Percentiles rank a stretch among this genome's conserved stretches.
phyloP scores from a whole-genome alignment of 139 green algal genomes.

The Eudorina sp. region DNA sequence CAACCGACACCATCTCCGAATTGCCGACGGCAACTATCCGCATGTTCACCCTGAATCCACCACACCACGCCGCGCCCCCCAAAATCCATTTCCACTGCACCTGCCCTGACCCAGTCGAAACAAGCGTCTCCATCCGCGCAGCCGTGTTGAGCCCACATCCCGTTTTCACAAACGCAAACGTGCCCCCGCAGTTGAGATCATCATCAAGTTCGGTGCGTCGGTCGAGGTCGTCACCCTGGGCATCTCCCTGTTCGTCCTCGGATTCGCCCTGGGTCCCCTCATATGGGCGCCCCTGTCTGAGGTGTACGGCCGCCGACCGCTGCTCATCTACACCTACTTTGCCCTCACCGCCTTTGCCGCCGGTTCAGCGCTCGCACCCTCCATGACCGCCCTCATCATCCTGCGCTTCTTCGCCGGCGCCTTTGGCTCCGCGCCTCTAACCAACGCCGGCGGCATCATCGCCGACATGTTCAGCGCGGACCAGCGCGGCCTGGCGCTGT shows the following conservation, averaged over 20 bases:
- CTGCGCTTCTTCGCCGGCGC: constrained; percentile 44
- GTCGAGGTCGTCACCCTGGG: not conserved
- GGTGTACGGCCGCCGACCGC: constrained; percentile 1
- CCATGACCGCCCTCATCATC: constrained; percentile 17
- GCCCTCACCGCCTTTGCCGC: constrained; percentile 13
- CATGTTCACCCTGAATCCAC: too few relatives aligned
- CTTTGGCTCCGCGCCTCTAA: constrained; percentile 34
- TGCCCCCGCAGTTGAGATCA: constrained; percentile 3
- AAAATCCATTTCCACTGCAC: too few relatives aligned
- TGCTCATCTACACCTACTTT: constrained; percentile 11
- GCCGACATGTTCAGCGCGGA: constrained; percentile 38
- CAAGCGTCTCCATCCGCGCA: too few relatives aligned
- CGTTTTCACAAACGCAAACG: too few relatives aligned
- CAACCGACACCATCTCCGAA: too few relatives aligned
- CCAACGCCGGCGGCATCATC: constrained; percentile 37
- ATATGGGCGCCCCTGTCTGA: constrained; percentile 39
- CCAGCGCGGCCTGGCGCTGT: constrained; percentile 25
- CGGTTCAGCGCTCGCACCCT: constrained; percentile 1
- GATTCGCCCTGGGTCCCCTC: constrained; percentile 24
- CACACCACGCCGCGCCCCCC: too few relatives aligned
- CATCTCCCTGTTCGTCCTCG: constrained; percentile 31
- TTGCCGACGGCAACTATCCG: too few relatives aligned
- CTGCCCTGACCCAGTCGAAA: too few relatives aligned
- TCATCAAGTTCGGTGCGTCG: not conserved
- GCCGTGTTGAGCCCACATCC: too few relatives aligned